Evolutionary conservation across 177 flowering plant species (phyloP), one percentile per base, ranked within the genome.

Genomic region (Vitis hybrid): DNA sequence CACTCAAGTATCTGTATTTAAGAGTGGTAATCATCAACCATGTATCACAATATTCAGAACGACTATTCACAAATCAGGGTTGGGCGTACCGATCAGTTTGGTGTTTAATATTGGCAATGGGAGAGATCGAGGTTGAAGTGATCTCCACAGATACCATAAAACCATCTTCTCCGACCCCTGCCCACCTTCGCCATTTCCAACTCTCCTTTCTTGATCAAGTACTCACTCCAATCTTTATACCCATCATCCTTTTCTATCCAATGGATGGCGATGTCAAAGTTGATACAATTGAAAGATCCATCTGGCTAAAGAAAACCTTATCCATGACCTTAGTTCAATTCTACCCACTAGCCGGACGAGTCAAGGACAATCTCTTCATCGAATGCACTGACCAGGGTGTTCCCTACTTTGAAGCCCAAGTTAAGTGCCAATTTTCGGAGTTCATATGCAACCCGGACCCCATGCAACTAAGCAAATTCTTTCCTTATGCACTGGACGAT

Each of bases 121-220:
- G 7, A 35, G 46, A n/a, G 60, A 57, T 69, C n/a, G 46, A 75
- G 32, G 66, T 76, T 0, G 64, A 81, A 69, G 24, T 76, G 6
- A 58, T 67, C 48, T 78, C 76, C 51, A 66, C 13, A 50, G 70
- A 74, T 12, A 60, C 27, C 19, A 71, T 80, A 40, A 78, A 70
- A 65, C 83, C 86, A n/a, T 72, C 79, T 46, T 64, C 75, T 50
- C 77, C 82, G 21, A 83, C 82, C 15, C 83, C 82, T 3, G 40
- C n/a, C n/a, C 72, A 70, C 66, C 81, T 78, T 16, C 30, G 54
- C 56, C 70, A 57, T 50, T 62, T 63, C 75, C 54, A 64, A 5
- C 71, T 82, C 52, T 82, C 85, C 52, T 64, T 82, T 15, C 62
- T 82, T 4, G 85, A 82, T 27, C 85, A 82, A 61, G 52, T 74